Evolutionary conservation across 2,329 filamentous ascomycete genomes (phyloP), one percentile per base, ranked within the genome.

Genomic region (Neonectria magnoliae): DNA sequence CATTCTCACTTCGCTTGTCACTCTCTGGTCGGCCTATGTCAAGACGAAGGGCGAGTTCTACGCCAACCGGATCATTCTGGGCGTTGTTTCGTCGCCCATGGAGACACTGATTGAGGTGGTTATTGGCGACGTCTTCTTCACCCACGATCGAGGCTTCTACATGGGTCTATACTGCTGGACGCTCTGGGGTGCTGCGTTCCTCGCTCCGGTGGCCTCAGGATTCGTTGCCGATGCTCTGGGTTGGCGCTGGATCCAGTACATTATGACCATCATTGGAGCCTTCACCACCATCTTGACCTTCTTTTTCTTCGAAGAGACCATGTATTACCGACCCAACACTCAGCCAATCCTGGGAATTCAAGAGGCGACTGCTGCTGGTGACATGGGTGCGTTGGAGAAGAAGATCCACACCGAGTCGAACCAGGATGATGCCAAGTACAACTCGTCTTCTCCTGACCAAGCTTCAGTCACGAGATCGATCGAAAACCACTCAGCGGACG

Each of bases 241-340:
- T 1, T 73, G 71, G 71, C 66, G 68, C 18, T 75, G 72, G 73
- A 73, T 72, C 16, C 68, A 73, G 53, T 73, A 72, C 45, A 68
- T 73, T 18, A 48, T 70, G 16, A 51, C 72, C 0, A 62, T 69
- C 5, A 65, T 73, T 1, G 68, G 70, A 25, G 63, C 55, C 3
- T 61, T 20, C 0, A 50, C 67, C 1, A 58, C 66, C 2, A 18
- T 73, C 4, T 20, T 66, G 0, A 70, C 69, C 0, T 71, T 71
- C 16, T 69, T 74, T 48, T 67, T 72, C 64, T 71, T 73, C 9
- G 71, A 74, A 14, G 72, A 74, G 52, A 74, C 72, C 0, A 74
- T 72, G 65, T 72, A 64, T 52, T 69, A 67, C 50, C 65, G 70
- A 6, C 54, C 63, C 7, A 50, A 22, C 22, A 45, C 13, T 4